Evolutionary conservation across 352 stramenopile species (phyloP), one percentile per base, ranked within the genome.

Genomic region (Globisporangium sylvaticum): DNA sequence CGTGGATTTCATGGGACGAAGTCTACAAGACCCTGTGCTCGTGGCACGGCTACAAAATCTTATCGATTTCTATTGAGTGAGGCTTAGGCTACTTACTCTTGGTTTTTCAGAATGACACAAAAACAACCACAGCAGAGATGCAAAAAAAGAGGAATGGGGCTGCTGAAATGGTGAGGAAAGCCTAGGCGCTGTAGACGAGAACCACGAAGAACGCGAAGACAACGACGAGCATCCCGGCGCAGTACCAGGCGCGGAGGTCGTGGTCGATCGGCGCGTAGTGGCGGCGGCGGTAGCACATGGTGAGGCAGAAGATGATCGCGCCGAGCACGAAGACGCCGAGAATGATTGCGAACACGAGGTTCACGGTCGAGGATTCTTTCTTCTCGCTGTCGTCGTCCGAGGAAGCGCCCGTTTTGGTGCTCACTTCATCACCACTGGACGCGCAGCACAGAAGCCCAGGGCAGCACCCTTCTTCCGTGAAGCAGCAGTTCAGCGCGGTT

Each of bases 181-280:
- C 42, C 68, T 81, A 90, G 44, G 80, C 77, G 29, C 74, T 80
- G 52, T 79, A 67, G 37, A 89, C 73, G 34, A 93, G 74, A 66
- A 88, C 88, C 60, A 93, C 71, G 65, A 93, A 93, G 64, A 91
- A 89, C 50, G 55, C 78, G 39, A 84, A 69, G n/a, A 90, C 67
- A 18, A 87, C 69, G 42, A 88, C 63, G 69, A 87, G 77, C 61
- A 91, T 64, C 14, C 62, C 81, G 1, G 74, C 80, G 65, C 84
- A 93, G 70, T 83, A 89, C 64, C 84, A 80, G 5, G 81, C 71
- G 32, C 84, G 84, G 70, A 84, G 83, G 66, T 93, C 84, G 50
- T 72, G 61, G 20, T 74, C 75, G 37, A 94, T 80, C 46, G 71
- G 76, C 46, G 76, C 72, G 70, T 94, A 94, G 56, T 88, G 70